Evolutionary conservation across 2,329 filamentous ascomycete genomes (phyloP).

Genomic region (Penicillium nordicum): DNA sequence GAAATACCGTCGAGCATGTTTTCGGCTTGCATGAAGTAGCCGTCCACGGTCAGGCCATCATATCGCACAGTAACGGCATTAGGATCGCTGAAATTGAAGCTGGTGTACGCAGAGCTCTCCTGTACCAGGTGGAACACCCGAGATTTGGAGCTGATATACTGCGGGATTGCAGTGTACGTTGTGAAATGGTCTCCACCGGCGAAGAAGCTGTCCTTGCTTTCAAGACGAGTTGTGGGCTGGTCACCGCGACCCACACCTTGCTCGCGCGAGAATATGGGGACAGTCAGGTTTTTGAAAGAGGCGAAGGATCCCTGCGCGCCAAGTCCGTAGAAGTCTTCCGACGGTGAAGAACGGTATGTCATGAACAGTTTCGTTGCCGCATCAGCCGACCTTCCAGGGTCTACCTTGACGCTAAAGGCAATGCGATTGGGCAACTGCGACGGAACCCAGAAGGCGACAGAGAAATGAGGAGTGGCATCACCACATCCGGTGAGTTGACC

Average conservation of each 20-base stretch:
- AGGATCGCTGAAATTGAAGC: slow-evolving; percentile 29
- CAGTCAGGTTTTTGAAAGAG: slow-evolving; percentile 25
- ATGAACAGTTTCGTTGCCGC: slow-evolving; percentile 17
- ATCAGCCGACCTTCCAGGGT: slow-evolving; percentile 2
- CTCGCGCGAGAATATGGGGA: slow-evolving; percentile 26
- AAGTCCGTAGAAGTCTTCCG: slow-evolving; percentile 26
- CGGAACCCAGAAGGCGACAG: slow-evolving; percentile 18
- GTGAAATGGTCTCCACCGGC: slow-evolving; percentile 33
- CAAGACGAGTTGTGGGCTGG: slow-evolving; percentile 19
- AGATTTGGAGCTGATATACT: slow-evolving; percentile 32
- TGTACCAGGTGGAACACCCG: slow-evolving; percentile 29
- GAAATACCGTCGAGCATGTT: slow-evolving; percentile 32
- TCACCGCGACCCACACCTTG: slow-evolving; percentile 27
- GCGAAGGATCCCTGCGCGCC: slow-evolving; percentile 26
- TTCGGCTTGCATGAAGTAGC: slow-evolving; percentile 22
- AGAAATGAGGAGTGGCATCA: slow-evolving; percentile 8
- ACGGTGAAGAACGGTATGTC: slow-evolving; percentile 18
- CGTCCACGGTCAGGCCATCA: slow-evolving; percentile 13
- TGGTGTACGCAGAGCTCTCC: slow-evolving; percentile 32
- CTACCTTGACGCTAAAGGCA: slow-evolving; percentile 16
- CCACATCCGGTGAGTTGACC: slow-evolving; percentile 20
- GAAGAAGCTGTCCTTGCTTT: slow-evolving; percentile 21
- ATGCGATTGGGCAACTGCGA: slow-evolving; percentile 18
- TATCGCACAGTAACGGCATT: slow-evolving; percentile 21
- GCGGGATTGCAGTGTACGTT: slow-evolving; percentile 33